Conservation (phyloP, 495 filamentous ascomycete species). For the Articulospora tetracladia region DNA sequence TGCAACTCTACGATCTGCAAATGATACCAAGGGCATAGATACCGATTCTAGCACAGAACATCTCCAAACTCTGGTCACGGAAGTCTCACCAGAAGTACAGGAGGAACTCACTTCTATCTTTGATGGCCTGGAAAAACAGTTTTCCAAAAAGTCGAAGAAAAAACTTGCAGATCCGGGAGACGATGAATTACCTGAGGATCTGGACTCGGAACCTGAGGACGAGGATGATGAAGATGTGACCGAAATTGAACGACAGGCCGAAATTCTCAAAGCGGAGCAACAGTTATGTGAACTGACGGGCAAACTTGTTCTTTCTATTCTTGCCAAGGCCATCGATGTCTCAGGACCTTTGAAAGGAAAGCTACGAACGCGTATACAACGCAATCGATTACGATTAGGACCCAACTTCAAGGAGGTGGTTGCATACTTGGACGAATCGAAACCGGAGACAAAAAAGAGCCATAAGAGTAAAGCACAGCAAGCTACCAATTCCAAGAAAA, state of each 20-base stretch:
- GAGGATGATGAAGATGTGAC: constrained; percentile 52
- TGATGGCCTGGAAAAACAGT: constrained; percentile 65
- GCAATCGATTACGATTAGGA: constrained; percentile 66
- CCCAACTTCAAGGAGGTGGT: constrained; percentile 75
- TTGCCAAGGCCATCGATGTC: constrained; percentile 68
- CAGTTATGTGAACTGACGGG: constrained; percentile 79
- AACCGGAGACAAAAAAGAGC: constrained; percentile 41
- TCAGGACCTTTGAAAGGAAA: constrained; percentile 52
- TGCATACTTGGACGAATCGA: constrained; percentile 64
- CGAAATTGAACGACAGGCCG: constrained; percentile 50
- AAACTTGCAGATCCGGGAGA: constrained; percentile 61
- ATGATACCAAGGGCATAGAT: constrained; percentile 15
- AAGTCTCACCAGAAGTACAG: constrained; percentile 55
- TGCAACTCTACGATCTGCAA: constrained; percentile 56
- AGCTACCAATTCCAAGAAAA: constrained; percentile 32
- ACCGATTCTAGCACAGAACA: constrained; percentile 31
- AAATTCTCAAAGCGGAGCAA: constrained; percentile 70
- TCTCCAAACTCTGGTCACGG: constrained; percentile 58
- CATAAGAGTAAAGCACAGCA: constrained; percentile 40
- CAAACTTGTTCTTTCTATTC: constrained; percentile 74
- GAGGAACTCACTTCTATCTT: constrained; percentile 69
- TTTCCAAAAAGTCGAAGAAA: constrained; percentile 64
- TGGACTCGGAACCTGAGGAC: constrained; percentile 56
- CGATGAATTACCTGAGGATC: constrained; percentile 63
- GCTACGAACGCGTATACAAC: constrained; percentile 57